Percentiles rank a stretch among this genome's conserved stretches.
These are phyloP conservation scores for Phytophthora foliorum DNA, from an alignment of 352 stramenopile species.

Conservation along the genomic window DNA sequence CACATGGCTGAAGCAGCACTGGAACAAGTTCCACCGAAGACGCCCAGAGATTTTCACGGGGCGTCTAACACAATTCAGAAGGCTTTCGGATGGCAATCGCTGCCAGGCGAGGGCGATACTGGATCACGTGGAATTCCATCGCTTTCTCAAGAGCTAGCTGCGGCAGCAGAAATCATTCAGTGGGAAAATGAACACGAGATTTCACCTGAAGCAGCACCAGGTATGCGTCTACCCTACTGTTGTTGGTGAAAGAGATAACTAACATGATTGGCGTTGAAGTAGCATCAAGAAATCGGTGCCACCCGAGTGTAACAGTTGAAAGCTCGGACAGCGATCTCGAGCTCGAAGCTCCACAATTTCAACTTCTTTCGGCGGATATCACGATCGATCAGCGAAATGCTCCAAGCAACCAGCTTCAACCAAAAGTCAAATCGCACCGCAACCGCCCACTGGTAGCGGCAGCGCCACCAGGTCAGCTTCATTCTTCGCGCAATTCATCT, in stretches of 20 bases:
- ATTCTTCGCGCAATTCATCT: slow-evolving; percentile 29
- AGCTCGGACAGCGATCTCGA: slow-evolving; percentile 15
- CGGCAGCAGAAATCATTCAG: slow-evolving; percentile 52
- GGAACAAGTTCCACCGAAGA: slow-evolving; percentile 6
- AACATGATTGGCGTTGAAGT: neutral
- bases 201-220: slow-evolving; percentile 6
- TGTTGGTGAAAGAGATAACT: neutral
- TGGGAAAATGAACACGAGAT: slow-evolving; percentile 55
- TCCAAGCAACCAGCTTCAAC: slow-evolving; percentile 1
- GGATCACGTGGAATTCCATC: slow-evolving; percentile 6
- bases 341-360: slow-evolving; percentile 32
- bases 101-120: neutral
- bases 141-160: slow-evolving; percentile 50
- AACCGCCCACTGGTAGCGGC: slow-evolving; percentile 20
- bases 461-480: slow-evolving; percentile 34
- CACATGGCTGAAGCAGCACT: slow-evolving; percentile 43
- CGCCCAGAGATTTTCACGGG: neutral
- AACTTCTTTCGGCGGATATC: slow-evolving; percentile 25
- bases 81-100: neutral
- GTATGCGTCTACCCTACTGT: neutral
- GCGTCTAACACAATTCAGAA: neutral
- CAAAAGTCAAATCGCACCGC: slow-evolving; percentile 12
- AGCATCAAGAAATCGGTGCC: neutral
- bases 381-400: neutral
- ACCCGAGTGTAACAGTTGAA: neutral